A percentile compares a stretch with the other conserved stretches of the same genome.
Conservation (phyloP, 1,284 basidiomycete genomes). For the Ustilago trichophora region DNA sequence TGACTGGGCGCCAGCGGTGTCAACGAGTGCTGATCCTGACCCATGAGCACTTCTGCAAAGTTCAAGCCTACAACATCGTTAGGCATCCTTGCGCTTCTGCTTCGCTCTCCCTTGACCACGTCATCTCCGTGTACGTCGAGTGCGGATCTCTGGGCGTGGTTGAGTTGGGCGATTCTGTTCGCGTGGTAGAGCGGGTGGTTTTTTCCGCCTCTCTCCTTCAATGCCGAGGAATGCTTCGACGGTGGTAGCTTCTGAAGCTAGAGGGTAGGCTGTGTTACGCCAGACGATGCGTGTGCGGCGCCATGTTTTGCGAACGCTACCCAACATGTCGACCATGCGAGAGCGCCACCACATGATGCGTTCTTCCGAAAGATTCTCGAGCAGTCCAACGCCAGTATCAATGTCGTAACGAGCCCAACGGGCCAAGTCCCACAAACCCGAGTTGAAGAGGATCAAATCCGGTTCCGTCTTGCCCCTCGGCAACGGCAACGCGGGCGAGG, state of each 20-base stretch:
- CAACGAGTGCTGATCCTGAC: conserved; percentile 46
- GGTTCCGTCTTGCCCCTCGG: conserved; percentile 57
- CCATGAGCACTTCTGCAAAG: conserved; percentile 52
- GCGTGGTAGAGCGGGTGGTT: conserved; percentile 59
- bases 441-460: conserved; percentile 66
- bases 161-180: conserved; percentile 58
- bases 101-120: conserved; percentile 45
- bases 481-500: conserved; percentile 36
- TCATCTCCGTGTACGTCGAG: conserved; percentile 48
- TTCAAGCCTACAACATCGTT: conserved; percentile 19
- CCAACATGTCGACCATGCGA: conserved; percentile 61
- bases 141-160: conserved; percentile 49
- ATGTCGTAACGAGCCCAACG: conserved; percentile 66
- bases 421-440: conserved; percentile 67
- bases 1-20: conserved; percentile 37
- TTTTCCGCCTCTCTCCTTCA: conserved; percentile 29
- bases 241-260: conserved; percentile 39
- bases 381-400: conserved; percentile 45
- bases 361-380: conserved; percentile 59
- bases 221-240: conserved; percentile 54
- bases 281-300: conserved; percentile 47
- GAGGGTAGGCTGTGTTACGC: conserved; percentile 50
- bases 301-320: conserved; percentile 25
- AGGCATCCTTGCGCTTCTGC: conserved; percentile 41
- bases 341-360: conserved; percentile 66